Evolutionary conservation across 371 early-diverging fungal species (phyloP), one percentile per base, ranked within the genome.

Genomic region (Mucor ambiguus): DNA sequence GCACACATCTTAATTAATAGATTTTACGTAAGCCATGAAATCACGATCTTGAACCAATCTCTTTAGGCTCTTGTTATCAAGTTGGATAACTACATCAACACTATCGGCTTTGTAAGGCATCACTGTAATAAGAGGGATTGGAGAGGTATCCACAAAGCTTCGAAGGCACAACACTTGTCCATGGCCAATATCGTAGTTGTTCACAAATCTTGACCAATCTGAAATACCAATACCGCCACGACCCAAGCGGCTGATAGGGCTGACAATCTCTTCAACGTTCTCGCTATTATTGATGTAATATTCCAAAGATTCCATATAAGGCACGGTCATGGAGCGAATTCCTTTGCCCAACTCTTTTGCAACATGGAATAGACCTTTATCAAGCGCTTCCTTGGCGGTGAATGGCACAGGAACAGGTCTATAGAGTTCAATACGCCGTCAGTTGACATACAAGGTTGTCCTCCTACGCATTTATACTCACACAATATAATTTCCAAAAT

Each of bases 261-360:
- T 38, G 3, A 55, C 26, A 43, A 69, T 61, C 0, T 33, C 28
- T 12, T 64, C 58, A 3, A 65, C 57, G 20, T 69, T 46, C 1
- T 49, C 22, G 2, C 38, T 11, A 11, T 29, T 30, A 18, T 69
- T 69, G 10, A 69, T 49, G n/a, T 69, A 69, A 18, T 65, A 24
- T 48, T 69, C 70, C 6, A 69, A 22, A 4, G 70, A 69, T 14
- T 69, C 70, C 64, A 69, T 64, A 14, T 64, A 69, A 16, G 64
- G 61, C 24, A 64, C 54, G 32, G n/a, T 57, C 32, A 61, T 48
- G 14, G 55, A 35, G 16, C 54, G 37, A 6, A 54, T 33, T 8
- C 41, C 26, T 6, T 54, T 20, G 22, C 57, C 38, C 24, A 69
- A 8, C n/a, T 60, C 61, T 16, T 37, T 30, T 11, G 65, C 65